A percentile compares a stretch with the other conserved stretches of the same genome.
These are phyloP conservation scores for Phytophthora podocarpi DNA, from an alignment of 352 stramenopile genomes.

Conservation along the genomic window DNA sequence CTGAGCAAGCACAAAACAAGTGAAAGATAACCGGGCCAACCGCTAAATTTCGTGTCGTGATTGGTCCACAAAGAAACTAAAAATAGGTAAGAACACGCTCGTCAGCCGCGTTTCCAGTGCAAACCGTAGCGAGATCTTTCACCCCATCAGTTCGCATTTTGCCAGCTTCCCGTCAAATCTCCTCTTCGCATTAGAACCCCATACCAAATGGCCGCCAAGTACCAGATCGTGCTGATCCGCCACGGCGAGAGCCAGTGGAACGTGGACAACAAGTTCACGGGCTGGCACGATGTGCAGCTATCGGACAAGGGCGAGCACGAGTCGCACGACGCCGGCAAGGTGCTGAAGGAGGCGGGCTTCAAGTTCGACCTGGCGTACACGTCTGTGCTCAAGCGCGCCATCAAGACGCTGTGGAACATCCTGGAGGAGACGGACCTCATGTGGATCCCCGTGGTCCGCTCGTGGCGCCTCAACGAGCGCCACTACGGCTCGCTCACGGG, in stretches of 20 bases:
- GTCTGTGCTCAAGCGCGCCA: conserved; percentile 97
- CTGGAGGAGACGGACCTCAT: conserved; percentile 97
- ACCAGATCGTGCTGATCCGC: conserved; percentile 90
- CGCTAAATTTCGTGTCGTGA: not conserved
- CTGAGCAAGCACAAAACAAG: conserved; percentile 17
- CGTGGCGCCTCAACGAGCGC: conserved; percentile 97
- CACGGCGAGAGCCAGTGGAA: conserved; percentile 99
- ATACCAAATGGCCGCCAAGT: conserved; percentile 61
- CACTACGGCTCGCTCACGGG: conserved; percentile 98
- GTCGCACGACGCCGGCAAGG: conserved; percentile 93
- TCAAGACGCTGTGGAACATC: conserved; percentile 97
- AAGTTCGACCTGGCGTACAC: conserved; percentile 96
- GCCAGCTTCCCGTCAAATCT: conserved; percentile 22
- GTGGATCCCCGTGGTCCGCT: conserved; percentile 96
- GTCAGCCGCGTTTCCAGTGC: too few relatives aligned
- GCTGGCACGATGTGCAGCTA: conserved; percentile 97
- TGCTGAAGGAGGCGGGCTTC: conserved; percentile 93
- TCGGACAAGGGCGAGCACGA: conserved; percentile 90
- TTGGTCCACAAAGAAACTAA: conserved; percentile 9
- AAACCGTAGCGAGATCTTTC: conserved; percentile 11
- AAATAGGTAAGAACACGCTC: conserved; percentile 29
- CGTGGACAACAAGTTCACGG: conserved; percentile 98
- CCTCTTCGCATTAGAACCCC: not conserved
- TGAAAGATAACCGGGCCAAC: not conserved
- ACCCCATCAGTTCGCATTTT: conserved; percentile 38